Conservation (phyloP, 257 asterid species). For the Lycium ferocissimum region DNA sequence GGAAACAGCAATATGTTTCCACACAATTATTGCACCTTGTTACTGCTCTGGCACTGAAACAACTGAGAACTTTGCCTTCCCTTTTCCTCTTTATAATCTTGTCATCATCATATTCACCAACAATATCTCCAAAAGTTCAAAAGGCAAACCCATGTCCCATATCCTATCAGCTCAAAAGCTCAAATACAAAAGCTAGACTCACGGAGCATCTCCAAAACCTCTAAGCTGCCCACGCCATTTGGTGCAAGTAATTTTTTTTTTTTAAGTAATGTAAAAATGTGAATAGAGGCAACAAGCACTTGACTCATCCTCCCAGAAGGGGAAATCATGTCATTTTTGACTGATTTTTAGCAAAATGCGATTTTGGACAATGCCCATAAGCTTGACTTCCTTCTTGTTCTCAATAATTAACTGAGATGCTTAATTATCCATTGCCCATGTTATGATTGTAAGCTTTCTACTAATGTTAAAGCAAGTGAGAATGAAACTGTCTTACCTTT, state of each 20-base stretch:
- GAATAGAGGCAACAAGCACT: not conserved
- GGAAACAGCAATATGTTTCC: not conserved
- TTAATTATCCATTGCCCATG: not conserved
- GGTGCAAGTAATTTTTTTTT: conserved; percentile 19
- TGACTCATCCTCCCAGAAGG: conserved; percentile 9
- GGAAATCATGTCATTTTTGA: conserved; percentile 1
- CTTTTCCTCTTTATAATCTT: conserved; percentile 21
- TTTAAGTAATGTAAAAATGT: not conserved
- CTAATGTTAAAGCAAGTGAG: not conserved
- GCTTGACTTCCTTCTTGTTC: not conserved
- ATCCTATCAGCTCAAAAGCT: not conserved
- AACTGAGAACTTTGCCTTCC: conserved; percentile 7
- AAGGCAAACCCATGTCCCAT: not conserved
- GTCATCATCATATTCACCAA: conserved; percentile 14
- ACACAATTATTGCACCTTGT: conserved; percentile 16
- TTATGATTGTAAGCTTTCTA: conserved; percentile 12
- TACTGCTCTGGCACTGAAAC: conserved; percentile 7
- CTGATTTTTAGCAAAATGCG: not conserved
- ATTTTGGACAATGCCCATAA: not conserved
- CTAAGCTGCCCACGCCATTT: conserved; percentile 18
- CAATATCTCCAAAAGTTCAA: conserved; percentile 14
- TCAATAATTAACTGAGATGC: not conserved
- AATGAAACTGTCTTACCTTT: conserved; percentile 14
- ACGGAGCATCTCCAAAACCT: conserved; percentile 14
- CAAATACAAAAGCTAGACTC: not conserved